Percentiles rank a stretch among this genome's conserved stretches.
Evolutionary conservation across 202 grass and related monocot species (phyloP).

Genomic region (Alloteropsis angusta): DNA sequence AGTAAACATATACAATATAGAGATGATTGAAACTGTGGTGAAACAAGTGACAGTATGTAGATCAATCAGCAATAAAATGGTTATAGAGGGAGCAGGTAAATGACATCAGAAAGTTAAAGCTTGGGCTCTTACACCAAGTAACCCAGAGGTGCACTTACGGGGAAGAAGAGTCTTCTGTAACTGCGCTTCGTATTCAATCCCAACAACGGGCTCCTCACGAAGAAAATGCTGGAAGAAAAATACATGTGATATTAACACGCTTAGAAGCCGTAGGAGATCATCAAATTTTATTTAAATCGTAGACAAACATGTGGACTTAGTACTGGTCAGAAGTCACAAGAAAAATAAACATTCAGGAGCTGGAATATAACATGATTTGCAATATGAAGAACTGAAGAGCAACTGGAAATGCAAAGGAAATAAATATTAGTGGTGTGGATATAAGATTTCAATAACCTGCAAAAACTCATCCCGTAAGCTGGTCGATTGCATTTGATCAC

Average conservation of each 20-base stretch:
- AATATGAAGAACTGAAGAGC: neutral
- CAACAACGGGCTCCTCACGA: conserved; percentile 77
- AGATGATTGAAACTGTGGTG: neutral
- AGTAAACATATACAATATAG: neutral
- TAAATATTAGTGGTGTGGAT: neutral
- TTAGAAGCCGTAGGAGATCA: conserved; percentile 20
- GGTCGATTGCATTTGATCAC: conserved; percentile 97
- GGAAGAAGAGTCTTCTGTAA: conserved; percentile 97
- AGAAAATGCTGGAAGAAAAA: conserved; percentile 79
- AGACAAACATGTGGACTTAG: neutral
- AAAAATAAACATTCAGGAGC: conserved; percentile 13
- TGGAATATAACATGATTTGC: conserved; percentile 4
- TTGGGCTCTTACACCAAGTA: conserved; percentile 1
- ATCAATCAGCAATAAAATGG: neutral
- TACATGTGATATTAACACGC: neutral
- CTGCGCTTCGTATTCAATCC: conserved; percentile 93
- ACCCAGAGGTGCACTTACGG: conserved; percentile 39
- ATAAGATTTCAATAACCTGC: conserved; percentile 43
- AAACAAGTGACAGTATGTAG: neutral
- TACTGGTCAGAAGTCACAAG: neutral
- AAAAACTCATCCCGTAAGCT: conserved; percentile 81
- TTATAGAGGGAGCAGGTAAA: neutral
- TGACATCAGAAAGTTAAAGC: neutral
- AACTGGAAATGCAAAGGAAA: neutral
- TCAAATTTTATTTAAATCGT: conserved; percentile 2